Conservation (phyloP, 2,329 filamentous ascomycete genomes). For the Dothidotthia symphoricarpi region DNA sequence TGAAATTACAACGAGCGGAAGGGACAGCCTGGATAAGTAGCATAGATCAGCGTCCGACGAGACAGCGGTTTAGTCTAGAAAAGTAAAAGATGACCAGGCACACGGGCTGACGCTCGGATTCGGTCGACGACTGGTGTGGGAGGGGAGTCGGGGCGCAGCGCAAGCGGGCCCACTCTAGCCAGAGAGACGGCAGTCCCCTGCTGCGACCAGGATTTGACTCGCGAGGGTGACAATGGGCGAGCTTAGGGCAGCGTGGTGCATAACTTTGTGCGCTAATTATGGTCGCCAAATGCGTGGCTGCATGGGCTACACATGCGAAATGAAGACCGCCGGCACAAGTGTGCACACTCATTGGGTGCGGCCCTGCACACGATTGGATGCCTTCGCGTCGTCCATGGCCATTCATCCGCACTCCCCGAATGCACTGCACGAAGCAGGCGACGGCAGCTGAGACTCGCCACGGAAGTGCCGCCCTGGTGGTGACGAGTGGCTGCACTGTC, state of each 20-base stretch:
- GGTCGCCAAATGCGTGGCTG: constrained; percentile 36
- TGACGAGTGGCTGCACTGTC: not conserved
- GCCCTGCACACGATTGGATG: not conserved
- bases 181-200: constrained; percentile 31
- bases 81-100: constrained; percentile 46
- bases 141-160: constrained; percentile 39
- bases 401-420: too few relatives aligned
- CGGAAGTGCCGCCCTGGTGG: constrained; percentile 2
- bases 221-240: constrained; percentile 25
- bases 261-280: constrained; percentile 39
- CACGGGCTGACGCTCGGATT: constrained; percentile 40
- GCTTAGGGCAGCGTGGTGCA: constrained; percentile 40
- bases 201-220: constrained; percentile 37
- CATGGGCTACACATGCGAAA: constrained; percentile 34
- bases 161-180: constrained; percentile 39
- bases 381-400: too few relatives aligned
- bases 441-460: constrained; percentile 5
- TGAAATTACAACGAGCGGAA: constrained; percentile 39
- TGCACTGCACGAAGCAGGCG: not conserved
- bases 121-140: constrained; percentile 33
- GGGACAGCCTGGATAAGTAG: constrained; percentile 43
- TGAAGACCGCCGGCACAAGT: constrained; percentile 35
- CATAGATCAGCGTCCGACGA: constrained; percentile 42
- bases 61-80: constrained; percentile 41
- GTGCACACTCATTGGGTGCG: constrained; percentile 19